These are phyloP conservation scores for Acer campestre DNA, from an alignment of 345 rosid species.

Conservation along the genomic window DNA sequence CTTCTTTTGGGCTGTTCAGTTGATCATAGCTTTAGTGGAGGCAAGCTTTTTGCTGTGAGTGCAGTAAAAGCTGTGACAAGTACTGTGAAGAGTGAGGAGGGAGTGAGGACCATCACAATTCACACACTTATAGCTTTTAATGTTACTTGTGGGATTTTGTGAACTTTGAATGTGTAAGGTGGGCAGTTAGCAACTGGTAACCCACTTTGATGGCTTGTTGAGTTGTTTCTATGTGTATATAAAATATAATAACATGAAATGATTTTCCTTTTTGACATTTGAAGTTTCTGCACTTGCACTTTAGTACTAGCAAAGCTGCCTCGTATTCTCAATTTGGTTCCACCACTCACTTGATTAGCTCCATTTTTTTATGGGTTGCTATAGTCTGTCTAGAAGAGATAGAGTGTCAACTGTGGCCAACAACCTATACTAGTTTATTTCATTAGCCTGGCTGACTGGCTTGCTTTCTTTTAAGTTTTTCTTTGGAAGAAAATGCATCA, in stretches of 20 bases:
- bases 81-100: neutral
- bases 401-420: neutral
- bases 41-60: slow-evolving; percentile 31
- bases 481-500: neutral
- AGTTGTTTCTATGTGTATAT: neutral
- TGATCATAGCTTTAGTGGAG: slow-evolving; percentile 16
- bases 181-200: neutral
- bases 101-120: slow-evolving; percentile 22
- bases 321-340: neutral
- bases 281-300: slow-evolving; percentile 7
- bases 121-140: slow-evolving; percentile 1
- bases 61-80: slow-evolving; percentile 37
- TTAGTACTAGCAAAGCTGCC: slow-evolving; percentile 1
- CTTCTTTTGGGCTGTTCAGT: neutral
- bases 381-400: neutral
- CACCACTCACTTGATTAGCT: neutral
- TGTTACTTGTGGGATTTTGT: slow-evolving; percentile 7
- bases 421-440: neutral
- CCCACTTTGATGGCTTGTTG: slow-evolving; percentile 18
- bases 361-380: neutral
- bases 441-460: neutral
- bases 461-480: neutral
- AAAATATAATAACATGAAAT: neutral
- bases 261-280: neutral
- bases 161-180: neutral